Percentiles rank a stretch among this genome's conserved stretches.
phyloP scores from a whole-genome alignment of 2,329 filamentous ascomycete genomes.

The Mollisiaceae sp. region DNA sequence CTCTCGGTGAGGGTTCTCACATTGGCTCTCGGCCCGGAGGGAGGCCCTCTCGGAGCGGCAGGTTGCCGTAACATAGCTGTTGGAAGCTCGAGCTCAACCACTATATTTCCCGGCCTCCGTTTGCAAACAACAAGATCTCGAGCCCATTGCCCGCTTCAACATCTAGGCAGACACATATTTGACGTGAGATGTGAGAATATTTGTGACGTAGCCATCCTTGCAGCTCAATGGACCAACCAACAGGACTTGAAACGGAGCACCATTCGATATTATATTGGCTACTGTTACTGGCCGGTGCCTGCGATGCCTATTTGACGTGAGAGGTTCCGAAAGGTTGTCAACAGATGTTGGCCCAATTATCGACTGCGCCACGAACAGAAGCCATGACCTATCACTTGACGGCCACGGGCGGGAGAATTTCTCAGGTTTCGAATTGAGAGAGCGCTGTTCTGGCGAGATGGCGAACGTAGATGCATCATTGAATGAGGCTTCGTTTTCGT shows the following conservation, averaged over 20 bases:
- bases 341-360: neutral
- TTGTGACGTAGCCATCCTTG: no score
- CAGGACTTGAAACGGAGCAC: no score
- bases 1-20: neutral
- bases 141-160: no score
- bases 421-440: neutral
- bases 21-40: neutral
- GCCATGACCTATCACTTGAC: neutral
- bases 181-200: no score
- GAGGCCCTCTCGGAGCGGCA: neutral
- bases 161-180: no score
- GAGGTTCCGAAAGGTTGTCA: neutral
- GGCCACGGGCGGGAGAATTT: neutral
- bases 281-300: no score
- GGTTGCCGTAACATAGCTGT: neutral
- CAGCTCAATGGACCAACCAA: no score
- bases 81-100: neutral
- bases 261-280: no score
- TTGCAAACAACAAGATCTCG: neutral
- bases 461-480: neutral
- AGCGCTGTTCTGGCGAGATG: neutral
- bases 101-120: neutral
- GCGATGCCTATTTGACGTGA: no score
- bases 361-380: constrained; percentile 1
- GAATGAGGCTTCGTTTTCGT: neutral